Conservation (phyloP, 106 monocot species). For the Cymbidium sinense region DNA sequence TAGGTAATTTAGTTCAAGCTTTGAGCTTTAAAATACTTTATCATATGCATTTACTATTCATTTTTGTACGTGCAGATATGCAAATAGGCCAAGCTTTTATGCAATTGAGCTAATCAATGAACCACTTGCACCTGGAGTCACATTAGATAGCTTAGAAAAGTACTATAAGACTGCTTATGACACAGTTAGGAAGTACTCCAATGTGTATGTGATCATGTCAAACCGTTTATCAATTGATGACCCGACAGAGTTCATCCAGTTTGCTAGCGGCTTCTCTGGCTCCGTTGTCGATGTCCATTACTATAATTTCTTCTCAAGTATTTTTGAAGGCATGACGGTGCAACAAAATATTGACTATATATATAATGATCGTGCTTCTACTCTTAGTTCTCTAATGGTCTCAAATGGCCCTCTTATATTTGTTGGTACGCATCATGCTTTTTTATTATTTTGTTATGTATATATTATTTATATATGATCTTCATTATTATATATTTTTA, state of each 20-base stretch:
- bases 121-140: conserved; percentile 45
- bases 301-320: conserved; percentile 50
- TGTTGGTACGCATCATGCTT: conserved; percentile 36
- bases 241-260: conserved; percentile 46
- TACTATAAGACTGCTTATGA: conserved; percentile 67
- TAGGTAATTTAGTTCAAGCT: conserved; percentile 28
- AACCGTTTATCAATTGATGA: conserved; percentile 25
- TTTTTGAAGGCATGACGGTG: conserved; percentile 30
- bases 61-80: conserved; percentile 22
- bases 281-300: conserved; percentile 77
- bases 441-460: neutral
- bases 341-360: conserved; percentile 71
- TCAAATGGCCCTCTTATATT: conserved; percentile 57
- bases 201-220: conserved; percentile 76
- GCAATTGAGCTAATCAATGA: conserved; percentile 79
- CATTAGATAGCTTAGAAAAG: conserved; percentile 30
- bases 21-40: no score
- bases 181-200: conserved; percentile 40
- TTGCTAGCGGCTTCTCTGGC: conserved; percentile 42
- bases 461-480: no score
- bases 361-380: conserved; percentile 29
- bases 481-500: no score
- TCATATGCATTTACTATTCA: no score
- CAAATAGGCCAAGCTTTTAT: conserved; percentile 20
- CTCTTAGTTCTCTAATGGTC: conserved; percentile 20